Conservation (phyloP, 345 rosid species). For the Linum trigynum region DNA sequence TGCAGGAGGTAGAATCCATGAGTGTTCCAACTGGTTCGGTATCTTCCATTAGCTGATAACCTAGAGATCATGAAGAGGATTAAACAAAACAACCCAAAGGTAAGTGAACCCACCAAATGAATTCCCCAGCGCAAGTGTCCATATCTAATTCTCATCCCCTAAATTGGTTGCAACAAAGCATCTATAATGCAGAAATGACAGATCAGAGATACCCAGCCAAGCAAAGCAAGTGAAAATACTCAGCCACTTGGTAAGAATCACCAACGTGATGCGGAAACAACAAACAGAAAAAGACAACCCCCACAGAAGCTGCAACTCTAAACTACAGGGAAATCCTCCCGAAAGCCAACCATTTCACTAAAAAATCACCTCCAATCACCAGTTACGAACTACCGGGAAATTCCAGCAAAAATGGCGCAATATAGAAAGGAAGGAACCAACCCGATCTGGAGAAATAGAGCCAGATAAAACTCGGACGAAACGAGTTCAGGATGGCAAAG, state of each 20-base stretch:
- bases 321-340: neutral
- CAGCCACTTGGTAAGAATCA: neutral
- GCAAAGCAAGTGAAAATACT: too few species aligned
- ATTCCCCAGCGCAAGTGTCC: neutral
- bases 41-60: conserved; percentile 54
- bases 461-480: neutral
- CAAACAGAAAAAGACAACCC: too few species aligned
- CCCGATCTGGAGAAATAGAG: conserved; percentile 13
- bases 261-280: neutral
- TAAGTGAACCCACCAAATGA: neutral
- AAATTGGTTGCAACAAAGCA: too few species aligned
- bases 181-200: too few species aligned
- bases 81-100: neutral
- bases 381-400: too few species aligned
- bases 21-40: conserved; percentile 59
- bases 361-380: neutral
- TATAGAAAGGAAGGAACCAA: neutral
- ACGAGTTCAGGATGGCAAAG: neutral
- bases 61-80: conserved; percentile 18
- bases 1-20: conserved; percentile 71
- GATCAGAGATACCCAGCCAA: too few species aligned
- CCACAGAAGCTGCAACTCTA: neutral
- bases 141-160: neutral
- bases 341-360: neutral
- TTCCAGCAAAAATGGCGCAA: neutral